Evolutionary conservation across 2,329 filamentous ascomycete species (phyloP).

Genomic region (Phialocephala subalpina): DNA sequence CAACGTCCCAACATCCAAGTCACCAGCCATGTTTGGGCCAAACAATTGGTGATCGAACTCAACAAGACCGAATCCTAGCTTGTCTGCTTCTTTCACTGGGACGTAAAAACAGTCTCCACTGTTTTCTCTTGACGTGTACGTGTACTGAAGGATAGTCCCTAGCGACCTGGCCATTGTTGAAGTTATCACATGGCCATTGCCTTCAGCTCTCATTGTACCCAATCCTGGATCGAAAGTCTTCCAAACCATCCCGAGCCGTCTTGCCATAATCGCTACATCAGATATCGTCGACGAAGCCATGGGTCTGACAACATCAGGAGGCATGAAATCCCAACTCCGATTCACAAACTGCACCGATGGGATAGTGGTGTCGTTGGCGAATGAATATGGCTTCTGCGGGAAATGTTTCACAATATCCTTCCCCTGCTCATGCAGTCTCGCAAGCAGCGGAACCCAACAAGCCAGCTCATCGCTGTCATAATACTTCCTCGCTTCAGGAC

Average conservation of each 20-base stretch:
- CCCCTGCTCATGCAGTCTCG: conserved; percentile 25
- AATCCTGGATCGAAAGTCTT: conserved; percentile 35
- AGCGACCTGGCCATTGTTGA: conserved; percentile 37
- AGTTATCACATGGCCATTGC: conserved; percentile 38
- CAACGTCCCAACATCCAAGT: conserved; percentile 26
- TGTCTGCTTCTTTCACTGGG: conserved; percentile 27
- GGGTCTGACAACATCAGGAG: conserved; percentile 39
- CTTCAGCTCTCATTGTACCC: conserved; percentile 38
- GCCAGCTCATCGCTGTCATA: conserved; percentile 28
- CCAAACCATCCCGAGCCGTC: conserved; percentile 41
- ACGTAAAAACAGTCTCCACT: conserved; percentile 20
- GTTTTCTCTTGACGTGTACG: conserved; percentile 20
- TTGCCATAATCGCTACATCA: conserved; percentile 37
- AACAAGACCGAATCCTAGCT: conserved; percentile 29
- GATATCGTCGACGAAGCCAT: conserved; percentile 35
- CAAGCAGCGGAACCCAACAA: conserved; percentile 33
- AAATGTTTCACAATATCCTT: conserved; percentile 14
- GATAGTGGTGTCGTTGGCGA: conserved; percentile 8
- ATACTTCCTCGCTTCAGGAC: conserved; percentile 11
- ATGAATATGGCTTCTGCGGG: conserved; percentile 4
- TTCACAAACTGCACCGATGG: conserved; percentile 29
- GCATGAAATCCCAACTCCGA: conserved; percentile 42
- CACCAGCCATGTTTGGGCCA: not conserved
- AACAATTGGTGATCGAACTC: conserved; percentile 24
- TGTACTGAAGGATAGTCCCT: conserved; percentile 35